Conservation (phyloP, 768 basidiomycete species). For the Leccinum subtestaceum region DNA sequence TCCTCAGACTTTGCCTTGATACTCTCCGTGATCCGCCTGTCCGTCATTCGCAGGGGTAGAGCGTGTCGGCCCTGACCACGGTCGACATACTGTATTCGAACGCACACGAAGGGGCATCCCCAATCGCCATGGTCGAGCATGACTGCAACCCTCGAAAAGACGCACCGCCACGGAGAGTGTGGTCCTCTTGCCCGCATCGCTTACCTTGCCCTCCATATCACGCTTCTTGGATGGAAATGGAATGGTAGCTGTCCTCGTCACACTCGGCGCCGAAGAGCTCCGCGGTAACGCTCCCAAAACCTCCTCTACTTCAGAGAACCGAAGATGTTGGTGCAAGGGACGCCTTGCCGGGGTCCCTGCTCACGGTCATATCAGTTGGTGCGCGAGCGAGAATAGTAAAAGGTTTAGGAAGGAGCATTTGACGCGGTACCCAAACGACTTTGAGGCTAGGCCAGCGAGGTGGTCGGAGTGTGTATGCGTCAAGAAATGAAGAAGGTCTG, state of each 20-base stretch:
- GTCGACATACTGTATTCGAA: not conserved
- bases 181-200: not conserved
- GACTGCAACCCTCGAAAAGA: not conserved
- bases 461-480: no score
- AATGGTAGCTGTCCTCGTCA: conserved; percentile 7
- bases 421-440: no score
- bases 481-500: no score
- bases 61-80: not conserved
- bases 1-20: no score
- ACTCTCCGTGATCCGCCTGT: not conserved
- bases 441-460: no score
- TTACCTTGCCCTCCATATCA: not conserved
- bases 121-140: conserved; percentile 5
- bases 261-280: not conserved
- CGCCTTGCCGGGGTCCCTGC: not conserved
- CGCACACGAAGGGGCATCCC: not conserved
- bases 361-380: not conserved
- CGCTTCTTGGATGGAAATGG: conserved; percentile 21
- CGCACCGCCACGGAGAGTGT: not conserved
- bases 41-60: not conserved
- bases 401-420: not conserved
- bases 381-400: not conserved
- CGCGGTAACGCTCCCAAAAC: not conserved
- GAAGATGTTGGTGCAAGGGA: not conserved
- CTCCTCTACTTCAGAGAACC: not conserved